Evolutionary conservation across 2,329 filamentous ascomycete species (phyloP).

Genomic region (Cladosporium cucumerinum): DNA sequence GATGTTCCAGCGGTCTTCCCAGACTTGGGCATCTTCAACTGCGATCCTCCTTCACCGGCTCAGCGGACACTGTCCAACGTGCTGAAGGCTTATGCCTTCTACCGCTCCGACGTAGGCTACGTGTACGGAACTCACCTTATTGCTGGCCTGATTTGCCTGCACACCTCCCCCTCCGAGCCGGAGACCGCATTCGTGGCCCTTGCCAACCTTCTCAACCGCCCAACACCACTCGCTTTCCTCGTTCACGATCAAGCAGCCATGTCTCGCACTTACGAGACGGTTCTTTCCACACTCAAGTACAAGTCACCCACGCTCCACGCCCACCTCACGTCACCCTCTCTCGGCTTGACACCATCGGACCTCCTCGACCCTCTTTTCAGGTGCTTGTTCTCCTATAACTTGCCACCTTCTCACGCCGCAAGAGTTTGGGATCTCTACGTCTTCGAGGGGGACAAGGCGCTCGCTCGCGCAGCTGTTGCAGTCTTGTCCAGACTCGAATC

Average conservation of each 20-base stretch:
- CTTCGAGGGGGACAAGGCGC: slow-evolving; percentile 72
- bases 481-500: slow-evolving; percentile 55
- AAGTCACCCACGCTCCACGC: slow-evolving; percentile 63
- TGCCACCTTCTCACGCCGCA: slow-evolving; percentile 49
- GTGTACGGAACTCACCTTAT: slow-evolving; percentile 70
- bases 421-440: slow-evolving; percentile 79
- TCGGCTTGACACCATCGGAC: slow-evolving; percentile 38
- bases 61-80: slow-evolving; percentile 68
- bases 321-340: slow-evolving; percentile 53
- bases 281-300: slow-evolving; percentile 62
- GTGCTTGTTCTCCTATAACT: slow-evolving; percentile 33
- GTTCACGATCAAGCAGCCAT: slow-evolving; percentile 67
- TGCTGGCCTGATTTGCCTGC: slow-evolving; percentile 69
- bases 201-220: slow-evolving; percentile 73
- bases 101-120: slow-evolving; percentile 77
- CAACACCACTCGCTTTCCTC: slow-evolving; percentile 72
- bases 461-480: slow-evolving; percentile 69
- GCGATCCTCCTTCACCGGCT: slow-evolving; percentile 60
- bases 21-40: slow-evolving; percentile 66
- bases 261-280: slow-evolving; percentile 64
- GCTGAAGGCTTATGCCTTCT: slow-evolving; percentile 75
- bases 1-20: slow-evolving; percentile 68
- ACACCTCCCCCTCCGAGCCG: slow-evolving; percentile 55
- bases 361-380: slow-evolving; percentile 33
- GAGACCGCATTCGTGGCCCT: slow-evolving; percentile 66